Conservation (phyloP, 371 early-diverging fungal species). For the Mucor piriformis region DNA sequence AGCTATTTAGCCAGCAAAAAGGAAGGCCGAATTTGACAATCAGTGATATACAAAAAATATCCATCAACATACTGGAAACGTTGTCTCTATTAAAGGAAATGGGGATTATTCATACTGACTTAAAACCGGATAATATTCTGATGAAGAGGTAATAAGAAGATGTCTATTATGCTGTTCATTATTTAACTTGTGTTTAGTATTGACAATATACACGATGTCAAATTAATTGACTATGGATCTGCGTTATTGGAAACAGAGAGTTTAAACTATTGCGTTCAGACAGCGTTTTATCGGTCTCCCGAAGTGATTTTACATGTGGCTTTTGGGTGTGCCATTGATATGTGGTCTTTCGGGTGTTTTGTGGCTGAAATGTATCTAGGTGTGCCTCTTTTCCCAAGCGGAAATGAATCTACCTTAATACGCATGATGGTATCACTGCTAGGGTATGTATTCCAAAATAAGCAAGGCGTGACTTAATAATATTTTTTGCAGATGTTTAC, state of each 20-base stretch:
- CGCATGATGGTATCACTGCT: constrained; percentile 85
- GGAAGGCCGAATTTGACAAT: constrained; percentile 80
- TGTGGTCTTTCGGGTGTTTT: constrained; percentile 99
- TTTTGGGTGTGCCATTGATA: constrained; percentile 93
- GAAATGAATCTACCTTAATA: constrained; percentile 89
- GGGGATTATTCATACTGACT: constrained; percentile 95
- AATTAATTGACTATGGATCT: constrained; percentile 98
- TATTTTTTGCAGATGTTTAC: constrained; percentile 7
- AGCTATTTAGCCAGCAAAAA: constrained; percentile 89
- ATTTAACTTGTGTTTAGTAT: constrained; percentile 21
- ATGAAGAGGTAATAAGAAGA: constrained; percentile 67
- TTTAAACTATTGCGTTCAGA: constrained; percentile 93
- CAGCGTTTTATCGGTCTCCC: constrained; percentile 96
- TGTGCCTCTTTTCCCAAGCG: constrained; percentile 90
- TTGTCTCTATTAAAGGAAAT: constrained; percentile 79
- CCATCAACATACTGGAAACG: constrained; percentile 87
- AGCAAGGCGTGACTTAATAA: background rate
- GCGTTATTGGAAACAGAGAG: constrained; percentile 84
- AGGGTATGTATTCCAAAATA: constrained; percentile 51
- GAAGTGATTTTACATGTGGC: constrained; percentile 94
- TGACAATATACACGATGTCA: constrained; percentile 81
- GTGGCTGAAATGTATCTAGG: constrained; percentile 97
- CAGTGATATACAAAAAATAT: constrained; percentile 81
- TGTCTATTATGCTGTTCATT: background rate
- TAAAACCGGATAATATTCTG: constrained; percentile 98